A percentile compares a stretch with the other conserved stretches of the same genome.
Conservation (phyloP, 1,139 yeast genomes). For the Geotrichum fermentans region DNA sequence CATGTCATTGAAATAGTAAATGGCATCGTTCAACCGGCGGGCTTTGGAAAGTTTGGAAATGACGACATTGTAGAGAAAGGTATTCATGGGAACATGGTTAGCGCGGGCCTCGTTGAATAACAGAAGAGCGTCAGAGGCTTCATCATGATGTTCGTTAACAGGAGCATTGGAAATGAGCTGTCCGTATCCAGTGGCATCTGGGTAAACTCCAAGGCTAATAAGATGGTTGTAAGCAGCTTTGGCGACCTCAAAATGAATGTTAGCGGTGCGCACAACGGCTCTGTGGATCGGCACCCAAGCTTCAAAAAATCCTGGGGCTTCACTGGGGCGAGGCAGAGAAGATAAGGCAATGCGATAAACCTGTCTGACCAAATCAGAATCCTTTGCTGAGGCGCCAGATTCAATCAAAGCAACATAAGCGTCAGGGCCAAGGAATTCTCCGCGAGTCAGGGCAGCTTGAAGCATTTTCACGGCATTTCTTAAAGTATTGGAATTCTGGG, state of each 20-base stretch:
- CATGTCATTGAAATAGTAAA: conserved; percentile 36
- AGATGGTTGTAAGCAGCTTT: conserved; percentile 31
- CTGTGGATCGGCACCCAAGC: conserved; percentile 33
- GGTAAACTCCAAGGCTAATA: conserved; percentile 34
- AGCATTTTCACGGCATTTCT: conserved; percentile 24
- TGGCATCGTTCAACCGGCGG: conserved; percentile 37
- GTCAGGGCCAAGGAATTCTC: conserved; percentile 27
- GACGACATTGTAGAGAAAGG: conserved; percentile 40
- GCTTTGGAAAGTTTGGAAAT: conserved; percentile 39
- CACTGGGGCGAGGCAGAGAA: conserved; percentile 30
- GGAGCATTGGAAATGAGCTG: conserved; percentile 34
- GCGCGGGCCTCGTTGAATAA: conserved; percentile 38
- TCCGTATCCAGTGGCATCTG: conserved; percentile 40
- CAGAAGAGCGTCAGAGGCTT: conserved; percentile 35
- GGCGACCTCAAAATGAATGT: conserved; percentile 29
- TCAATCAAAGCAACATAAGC: conserved; percentile 28
- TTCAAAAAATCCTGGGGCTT: conserved; percentile 28
- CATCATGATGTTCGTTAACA: conserved; percentile 30
- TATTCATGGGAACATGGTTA: conserved; percentile 33
- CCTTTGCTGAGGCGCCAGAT: conserved; percentile 20
- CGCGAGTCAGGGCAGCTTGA: conserved; percentile 24
- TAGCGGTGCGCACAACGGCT: conserved; percentile 30
- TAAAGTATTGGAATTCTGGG: conserved; percentile 19
- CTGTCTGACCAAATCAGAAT: conserved; percentile 16
- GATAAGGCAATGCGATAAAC: conserved; percentile 24